These are phyloP conservation scores for Penicillium goetzii DNA, from an alignment of 495 filamentous ascomycete genomes.

Conservation along the genomic window DNA sequence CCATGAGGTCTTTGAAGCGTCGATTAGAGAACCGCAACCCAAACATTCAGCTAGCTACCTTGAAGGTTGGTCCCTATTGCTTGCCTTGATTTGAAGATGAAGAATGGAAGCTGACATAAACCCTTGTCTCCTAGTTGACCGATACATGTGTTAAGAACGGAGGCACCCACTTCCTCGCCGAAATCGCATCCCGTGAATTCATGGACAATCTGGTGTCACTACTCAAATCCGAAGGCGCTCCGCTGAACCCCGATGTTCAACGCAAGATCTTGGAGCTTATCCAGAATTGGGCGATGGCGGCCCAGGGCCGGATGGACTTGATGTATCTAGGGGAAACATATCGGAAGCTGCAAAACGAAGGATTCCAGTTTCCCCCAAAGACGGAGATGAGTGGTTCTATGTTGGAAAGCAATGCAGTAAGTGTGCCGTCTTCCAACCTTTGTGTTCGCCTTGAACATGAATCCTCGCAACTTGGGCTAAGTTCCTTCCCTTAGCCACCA, in stretches of 20 bases:
- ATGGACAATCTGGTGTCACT: conserved; percentile 96
- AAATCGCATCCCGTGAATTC: conserved; percentile 95
- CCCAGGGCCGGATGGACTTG: conserved; percentile 82
- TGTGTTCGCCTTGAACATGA: background rate
- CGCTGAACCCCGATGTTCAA: conserved; percentile 82
- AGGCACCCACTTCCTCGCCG: conserved; percentile 90
- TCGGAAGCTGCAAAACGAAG: conserved; percentile 75
- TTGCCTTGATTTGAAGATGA: background rate
- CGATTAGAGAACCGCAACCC: conserved; percentile 96
- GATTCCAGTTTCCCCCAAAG: conserved; percentile 86
- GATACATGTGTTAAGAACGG: conserved; percentile 99
- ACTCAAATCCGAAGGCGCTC: conserved; percentile 75
- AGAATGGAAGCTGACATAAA: conserved; percentile 18
- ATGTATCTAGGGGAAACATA: conserved; percentile 89
- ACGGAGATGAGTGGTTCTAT: conserved; percentile 88
- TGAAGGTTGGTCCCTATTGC: conserved; percentile 65
- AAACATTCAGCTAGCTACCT: conserved; percentile 88
- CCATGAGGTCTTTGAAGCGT: conserved; percentile 92
- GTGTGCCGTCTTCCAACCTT: conserved; percentile 31
- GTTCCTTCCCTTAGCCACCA: conserved; percentile 67
- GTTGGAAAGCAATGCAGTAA: conserved; percentile 93
- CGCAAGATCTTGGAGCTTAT: conserved; percentile 90
- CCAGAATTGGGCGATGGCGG: conserved; percentile 89
- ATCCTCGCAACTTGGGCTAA: conserved; percentile 3
- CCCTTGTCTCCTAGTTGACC: conserved; percentile 63